These are phyloP conservation scores for Xanthoconium stramineum DNA, from an alignment of 768 basidiomycete genomes.

Conservation along the genomic window DNA sequence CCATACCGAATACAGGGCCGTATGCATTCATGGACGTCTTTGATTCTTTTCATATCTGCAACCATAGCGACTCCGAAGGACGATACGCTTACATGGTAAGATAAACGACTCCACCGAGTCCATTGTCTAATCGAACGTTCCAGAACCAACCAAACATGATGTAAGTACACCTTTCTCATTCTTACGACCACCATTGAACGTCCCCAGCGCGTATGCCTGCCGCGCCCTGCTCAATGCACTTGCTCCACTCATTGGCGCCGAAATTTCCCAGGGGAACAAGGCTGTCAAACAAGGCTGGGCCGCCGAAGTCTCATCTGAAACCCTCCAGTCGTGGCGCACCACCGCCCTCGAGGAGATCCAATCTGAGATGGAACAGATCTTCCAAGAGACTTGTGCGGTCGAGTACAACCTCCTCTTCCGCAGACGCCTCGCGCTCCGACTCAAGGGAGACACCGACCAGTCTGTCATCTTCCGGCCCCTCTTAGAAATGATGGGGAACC, in stretches of 20 bases:
- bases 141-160: conserved; percentile 79
- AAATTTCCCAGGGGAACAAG: conserved; percentile 52
- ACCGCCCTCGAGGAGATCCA: conserved; percentile 50
- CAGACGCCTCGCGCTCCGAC: conserved; percentile 77
- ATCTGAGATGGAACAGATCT: conserved; percentile 58
- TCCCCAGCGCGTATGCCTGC: conserved; percentile 67
- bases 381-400: conserved; percentile 53
- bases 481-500: conserved; percentile 67
- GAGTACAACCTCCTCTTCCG: conserved; percentile 73
- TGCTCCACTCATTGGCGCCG: conserved; percentile 83
- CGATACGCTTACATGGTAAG: conserved; percentile 69
- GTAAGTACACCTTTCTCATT: conserved; percentile 38
- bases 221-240: conserved; percentile 74
- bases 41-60: conserved; percentile 83
- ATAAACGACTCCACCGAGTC: neutral
- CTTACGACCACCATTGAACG: neutral
- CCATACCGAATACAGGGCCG: conserved; percentile 52
- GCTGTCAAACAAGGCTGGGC: conserved; percentile 62
- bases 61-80: conserved; percentile 77
- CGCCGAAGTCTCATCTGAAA: conserved; percentile 45
- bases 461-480: conserved; percentile 58
- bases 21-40: conserved; percentile 96
- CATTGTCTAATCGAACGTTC: conserved; percentile 2
- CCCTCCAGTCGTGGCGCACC: conserved; percentile 59
- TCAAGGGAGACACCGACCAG: conserved; percentile 57